A percentile compares a stretch with the other conserved stretches of the same genome.
phyloP scores from a whole-genome alignment of 139 green algal species.

The Trebouxia sp. region DNA sequence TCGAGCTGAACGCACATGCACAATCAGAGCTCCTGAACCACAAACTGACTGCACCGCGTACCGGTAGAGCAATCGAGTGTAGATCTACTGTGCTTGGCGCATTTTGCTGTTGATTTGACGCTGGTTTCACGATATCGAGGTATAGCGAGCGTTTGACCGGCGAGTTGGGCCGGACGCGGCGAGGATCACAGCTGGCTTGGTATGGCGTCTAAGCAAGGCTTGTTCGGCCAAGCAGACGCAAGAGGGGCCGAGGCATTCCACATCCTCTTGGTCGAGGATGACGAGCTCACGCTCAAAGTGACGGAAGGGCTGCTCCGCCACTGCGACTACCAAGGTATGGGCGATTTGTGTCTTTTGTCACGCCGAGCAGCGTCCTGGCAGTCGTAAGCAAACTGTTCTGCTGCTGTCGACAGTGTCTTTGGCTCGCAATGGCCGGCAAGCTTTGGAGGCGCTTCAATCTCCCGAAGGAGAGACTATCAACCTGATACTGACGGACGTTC shows the following conservation, averaged over 20 bases:
- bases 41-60: neutral
- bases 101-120: too few relatives aligned
- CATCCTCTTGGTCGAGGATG: conserved; percentile 31
- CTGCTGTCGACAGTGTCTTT: conserved; percentile 18
- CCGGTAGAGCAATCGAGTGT: neutral
- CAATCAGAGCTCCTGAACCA: neutral
- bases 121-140: neutral
- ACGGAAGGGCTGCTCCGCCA: conserved; percentile 14
- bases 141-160: neutral
- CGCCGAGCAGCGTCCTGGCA: neutral
- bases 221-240: neutral
- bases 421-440: conserved; percentile 31
- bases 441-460: conserved; percentile 18
- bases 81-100: neutral
- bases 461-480: conserved; percentile 8
- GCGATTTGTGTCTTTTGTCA: neutral
- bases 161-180: neutral
- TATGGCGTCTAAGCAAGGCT: neutral
- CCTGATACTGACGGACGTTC: conserved; percentile 30
- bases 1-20: neutral
- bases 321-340: conserved; percentile 31
- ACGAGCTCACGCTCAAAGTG: conserved; percentile 11
- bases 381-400: neutral
- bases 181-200: neutral
- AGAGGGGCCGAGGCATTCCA: conserved; percentile 17